phyloP scores from a whole-genome alignment of 2,329 filamentous ascomycete species.

The Rutstroemia sp. region DNA sequence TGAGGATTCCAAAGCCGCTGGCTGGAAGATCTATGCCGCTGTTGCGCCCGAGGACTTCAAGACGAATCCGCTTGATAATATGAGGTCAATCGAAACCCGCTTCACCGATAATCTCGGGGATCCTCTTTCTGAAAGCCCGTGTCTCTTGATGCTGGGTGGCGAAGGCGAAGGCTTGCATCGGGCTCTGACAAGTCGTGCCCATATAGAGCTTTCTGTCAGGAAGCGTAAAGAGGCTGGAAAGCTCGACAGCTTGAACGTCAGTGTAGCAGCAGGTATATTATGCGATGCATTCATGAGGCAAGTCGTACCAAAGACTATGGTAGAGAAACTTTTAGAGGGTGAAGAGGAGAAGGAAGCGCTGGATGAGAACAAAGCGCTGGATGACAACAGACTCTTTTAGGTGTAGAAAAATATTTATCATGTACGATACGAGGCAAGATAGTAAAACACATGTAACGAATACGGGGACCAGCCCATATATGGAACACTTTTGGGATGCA shows the following conservation, averaged over 20 bases:
- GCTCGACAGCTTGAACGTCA: slow-evolving; percentile 91
- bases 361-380: background rate
- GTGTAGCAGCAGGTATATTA: slow-evolving; percentile 75
- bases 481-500: too few species aligned
- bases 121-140: slow-evolving; percentile 54
- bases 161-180: slow-evolving; percentile 69
- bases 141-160: slow-evolving; percentile 74
- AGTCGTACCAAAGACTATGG: background rate
- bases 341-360: background rate
- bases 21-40: slow-evolving; percentile 81
- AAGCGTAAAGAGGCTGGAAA: slow-evolving; percentile 37
- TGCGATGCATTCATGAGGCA: slow-evolving; percentile 57
- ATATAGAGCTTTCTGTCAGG: slow-evolving; percentile 60
- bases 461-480: background rate
- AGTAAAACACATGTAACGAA: too few species aligned
- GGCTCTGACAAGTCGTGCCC: slow-evolving; percentile 56
- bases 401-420: background rate
- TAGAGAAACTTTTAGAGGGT: slow-evolving; percentile 1
- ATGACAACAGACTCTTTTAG: slow-evolving; percentile 4
- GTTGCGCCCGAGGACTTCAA: slow-evolving; percentile 41
- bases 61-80: slow-evolving; percentile 1
- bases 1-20: slow-evolving; percentile 54
- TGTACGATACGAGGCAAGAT: background rate
- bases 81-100: slow-evolving; percentile 23
- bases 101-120: slow-evolving; percentile 45